Percentiles rank a stretch among this genome's conserved stretches.
These are phyloP conservation scores for Galeopsis tetrahit DNA, from an alignment of 257 asterid genomes.

Conservation along the genomic window DNA sequence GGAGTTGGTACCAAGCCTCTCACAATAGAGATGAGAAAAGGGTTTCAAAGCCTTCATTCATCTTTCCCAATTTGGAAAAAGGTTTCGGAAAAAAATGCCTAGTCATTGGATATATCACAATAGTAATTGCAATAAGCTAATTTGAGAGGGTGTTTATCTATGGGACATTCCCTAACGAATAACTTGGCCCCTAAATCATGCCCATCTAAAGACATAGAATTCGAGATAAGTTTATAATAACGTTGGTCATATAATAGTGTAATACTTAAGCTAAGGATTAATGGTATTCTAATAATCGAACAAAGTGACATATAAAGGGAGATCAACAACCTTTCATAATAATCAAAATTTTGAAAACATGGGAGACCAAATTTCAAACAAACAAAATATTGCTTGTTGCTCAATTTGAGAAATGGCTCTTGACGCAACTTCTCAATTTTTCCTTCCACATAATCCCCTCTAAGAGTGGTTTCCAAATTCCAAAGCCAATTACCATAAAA, in stretches of 20 bases:
- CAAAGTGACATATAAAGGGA: not conserved
- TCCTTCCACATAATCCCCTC: not conserved
- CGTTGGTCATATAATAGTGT: not conserved
- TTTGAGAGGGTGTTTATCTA: not conserved
- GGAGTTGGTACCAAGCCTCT: not conserved
- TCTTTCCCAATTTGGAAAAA: not conserved
- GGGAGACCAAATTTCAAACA: not conserved
- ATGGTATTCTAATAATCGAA: not conserved
- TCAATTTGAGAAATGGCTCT: constrained; percentile 4
- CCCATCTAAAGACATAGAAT: constrained; percentile 9
- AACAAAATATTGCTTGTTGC: not conserved
- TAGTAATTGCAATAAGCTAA: not conserved
- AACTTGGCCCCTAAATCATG: not conserved
- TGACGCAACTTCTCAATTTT: constrained; percentile 1
- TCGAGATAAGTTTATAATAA: not conserved
- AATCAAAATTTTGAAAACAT: not conserved
- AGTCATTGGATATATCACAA: not conserved
- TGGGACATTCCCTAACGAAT: not conserved
- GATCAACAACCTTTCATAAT: constrained; percentile 4
- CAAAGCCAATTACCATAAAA: not conserved
- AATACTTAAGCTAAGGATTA: not conserved
- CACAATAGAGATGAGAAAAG: not conserved
- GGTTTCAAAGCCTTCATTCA: not conserved
- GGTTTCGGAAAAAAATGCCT: not conserved
- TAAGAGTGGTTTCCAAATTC: not conserved